Conservation (phyloP, 192 early-diverging fungal species). For the Backusella westeae region DNA sequence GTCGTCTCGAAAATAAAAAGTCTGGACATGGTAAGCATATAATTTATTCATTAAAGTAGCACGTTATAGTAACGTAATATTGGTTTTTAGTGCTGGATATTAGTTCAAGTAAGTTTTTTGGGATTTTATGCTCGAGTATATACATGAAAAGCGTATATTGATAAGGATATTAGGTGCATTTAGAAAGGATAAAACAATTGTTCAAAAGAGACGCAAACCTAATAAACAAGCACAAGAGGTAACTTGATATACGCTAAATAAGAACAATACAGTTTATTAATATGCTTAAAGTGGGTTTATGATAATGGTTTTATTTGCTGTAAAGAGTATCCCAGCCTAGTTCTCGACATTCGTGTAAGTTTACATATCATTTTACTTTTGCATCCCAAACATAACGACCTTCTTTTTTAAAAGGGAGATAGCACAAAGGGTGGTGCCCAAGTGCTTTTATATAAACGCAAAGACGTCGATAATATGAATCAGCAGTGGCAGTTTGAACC, state of each 20-base stretch:
- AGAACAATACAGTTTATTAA: neutral
- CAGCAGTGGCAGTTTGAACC: slow-evolving; percentile 36
- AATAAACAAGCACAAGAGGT: slow-evolving; percentile 27
- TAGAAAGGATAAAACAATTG: slow-evolving; percentile 33
- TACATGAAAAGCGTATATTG: neutral
- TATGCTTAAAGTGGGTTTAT: slow-evolving; percentile 20
- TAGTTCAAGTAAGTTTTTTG: slow-evolving; percentile 19
- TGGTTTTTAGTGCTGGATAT: slow-evolving; percentile 26
- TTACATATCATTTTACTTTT: neutral
- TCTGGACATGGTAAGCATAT: slow-evolving; percentile 32
- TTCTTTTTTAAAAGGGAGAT: slow-evolving; percentile 20
- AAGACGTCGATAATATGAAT: slow-evolving; percentile 33
- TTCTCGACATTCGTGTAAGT: slow-evolving; percentile 36
- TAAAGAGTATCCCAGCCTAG: slow-evolving; percentile 27
- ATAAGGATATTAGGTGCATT: slow-evolving; percentile 22
- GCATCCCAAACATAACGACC: neutral
- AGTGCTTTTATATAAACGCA: slow-evolving; percentile 36
- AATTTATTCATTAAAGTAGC: neutral
- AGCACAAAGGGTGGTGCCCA: slow-evolving; percentile 32
- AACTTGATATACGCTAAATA: neutral
- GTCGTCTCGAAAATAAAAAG: slow-evolving; percentile 33
- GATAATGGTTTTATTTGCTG: slow-evolving; percentile 34
- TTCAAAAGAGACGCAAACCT: slow-evolving; percentile 29
- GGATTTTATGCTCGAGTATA: neutral
- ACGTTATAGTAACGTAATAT: neutral